phyloP scores from a whole-genome alignment of 768 basidiomycete genomes.

The Lentinula sp. region DNA sequence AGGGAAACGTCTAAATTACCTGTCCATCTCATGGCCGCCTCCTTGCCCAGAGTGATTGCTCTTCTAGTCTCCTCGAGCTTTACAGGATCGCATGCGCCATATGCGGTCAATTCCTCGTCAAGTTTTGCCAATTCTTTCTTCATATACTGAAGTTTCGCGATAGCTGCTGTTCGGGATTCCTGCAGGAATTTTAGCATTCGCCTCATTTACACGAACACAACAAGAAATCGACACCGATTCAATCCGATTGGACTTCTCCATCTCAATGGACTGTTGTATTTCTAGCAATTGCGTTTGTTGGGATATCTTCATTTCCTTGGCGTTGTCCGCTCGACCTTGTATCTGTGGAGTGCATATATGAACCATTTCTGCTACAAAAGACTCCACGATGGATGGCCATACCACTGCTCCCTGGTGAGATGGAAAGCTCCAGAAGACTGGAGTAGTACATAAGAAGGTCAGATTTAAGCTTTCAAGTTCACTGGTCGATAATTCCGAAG shows the following conservation, averaged over 20 bases:
- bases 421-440: conserved; percentile 96
- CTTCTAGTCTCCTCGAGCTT: conserved; percentile 74
- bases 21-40: conserved; percentile 84
- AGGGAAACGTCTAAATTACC: conserved; percentile 42
- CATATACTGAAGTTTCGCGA: conserved; percentile 43
- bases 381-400: conserved; percentile 7
- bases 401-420: conserved; percentile 82
- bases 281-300: conserved; percentile 46
- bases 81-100: conserved; percentile 80
- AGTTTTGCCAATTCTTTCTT: conserved; percentile 45
- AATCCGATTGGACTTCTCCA: conserved; percentile 47
- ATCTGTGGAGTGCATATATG: conserved; percentile 31
- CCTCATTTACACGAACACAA: neutral
- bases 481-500: neutral
- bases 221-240: conserved; percentile 41
- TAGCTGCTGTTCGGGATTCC: conserved; percentile 49
- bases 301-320: conserved; percentile 37
- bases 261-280: conserved; percentile 36
- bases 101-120: conserved; percentile 65
- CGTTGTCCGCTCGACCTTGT: conserved; percentile 46
- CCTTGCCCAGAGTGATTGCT: conserved; percentile 70
- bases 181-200: conserved; percentile 18
- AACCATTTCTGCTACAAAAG: neutral
- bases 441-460: neutral
- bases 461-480: neutral